Base-by-base conservation (phyloP, 139 green algal genomes). In the Eudorina sp. region DNA sequence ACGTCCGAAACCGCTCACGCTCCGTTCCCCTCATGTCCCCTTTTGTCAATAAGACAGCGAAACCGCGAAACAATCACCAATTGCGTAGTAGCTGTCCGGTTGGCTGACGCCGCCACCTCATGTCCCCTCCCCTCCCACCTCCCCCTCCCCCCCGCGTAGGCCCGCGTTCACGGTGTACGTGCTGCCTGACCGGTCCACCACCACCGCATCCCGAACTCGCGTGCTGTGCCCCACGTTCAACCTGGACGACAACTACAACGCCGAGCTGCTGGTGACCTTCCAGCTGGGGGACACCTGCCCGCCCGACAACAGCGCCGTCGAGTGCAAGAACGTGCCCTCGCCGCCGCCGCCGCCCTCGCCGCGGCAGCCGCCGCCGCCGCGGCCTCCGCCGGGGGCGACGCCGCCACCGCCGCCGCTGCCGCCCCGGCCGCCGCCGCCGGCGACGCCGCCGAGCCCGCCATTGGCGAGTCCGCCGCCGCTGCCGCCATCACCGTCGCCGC, bases 261-360 rank as follows among this genome's bases (percentile, higher is more conserved):
- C 60, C 0, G 29, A 62, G 8, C 27, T 86, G 0, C 48, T 48
- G 13, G 31, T 76, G 2, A n/a, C 29, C 27, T 86, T 60, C 29
- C 25, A 36, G 6, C 29, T 64, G 0, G 41, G 29, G 5, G 66
- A 60, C 41, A 62, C 16, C 13, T 79, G 64, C 43, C 43, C 31
- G 25, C 62, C 64, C 0, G 81, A 87, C 60, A 66, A 51, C n/a
- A 66, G 43, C 62, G 36, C 29, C 1, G 1, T 87, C 13, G 14
- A 29, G 19, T 87, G 81, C 46, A 40, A 3, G 29, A 40, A 25
- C 11, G 21, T 66, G 62, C n/a, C 62, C 13, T 36, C 62, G 51
- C 45, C 81, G 36, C 64, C 81, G 43, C 81, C 81, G 81, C 81
- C 81, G 40, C 58, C 79, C 3, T 27, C n/a, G 9, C 53, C 78